These are phyloP conservation scores for Malassezia sympodialis DNA, from an alignment of 1,284 basidiomycete species.

Conservation along the genomic window DNA sequence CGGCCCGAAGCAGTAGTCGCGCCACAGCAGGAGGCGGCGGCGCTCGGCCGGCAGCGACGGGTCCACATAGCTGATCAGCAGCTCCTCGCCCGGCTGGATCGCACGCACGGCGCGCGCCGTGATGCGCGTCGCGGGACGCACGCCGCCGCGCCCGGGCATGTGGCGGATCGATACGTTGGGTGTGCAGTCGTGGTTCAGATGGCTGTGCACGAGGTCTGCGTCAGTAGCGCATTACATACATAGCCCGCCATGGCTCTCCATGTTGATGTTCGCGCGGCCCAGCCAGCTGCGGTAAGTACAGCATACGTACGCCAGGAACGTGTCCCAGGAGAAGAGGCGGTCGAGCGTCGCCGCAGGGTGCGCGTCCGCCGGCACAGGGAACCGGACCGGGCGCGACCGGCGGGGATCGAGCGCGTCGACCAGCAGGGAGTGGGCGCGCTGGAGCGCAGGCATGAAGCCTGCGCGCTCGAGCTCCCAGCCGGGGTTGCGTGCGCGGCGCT, in stretches of 20 bases:
- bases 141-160: slow-evolving; percentile 54
- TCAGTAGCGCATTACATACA: slow-evolving; percentile 43
- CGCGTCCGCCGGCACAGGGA: slow-evolving; percentile 53
- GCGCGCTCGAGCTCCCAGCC: slow-evolving; percentile 30
- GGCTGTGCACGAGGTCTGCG: slow-evolving; percentile 63
- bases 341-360: slow-evolving; percentile 54
- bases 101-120: slow-evolving; percentile 59
- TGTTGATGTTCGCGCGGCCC: slow-evolving; percentile 73
- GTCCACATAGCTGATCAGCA: slow-evolving; percentile 65
- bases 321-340: slow-evolving; percentile 63
- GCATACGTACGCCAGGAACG: slow-evolving; percentile 51
- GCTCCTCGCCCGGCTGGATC: slow-evolving; percentile 64
- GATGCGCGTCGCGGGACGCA: slow-evolving; percentile 57
- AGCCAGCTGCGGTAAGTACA: slow-evolving; percentile 54
- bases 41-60: slow-evolving; percentile 55
- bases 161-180: slow-evolving; percentile 69
- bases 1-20: slow-evolving; percentile 41
- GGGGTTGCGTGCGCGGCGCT: slow-evolving; percentile 32
- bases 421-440: slow-evolving; percentile 19
- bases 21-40: slow-evolving; percentile 56
- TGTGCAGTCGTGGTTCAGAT: slow-evolving; percentile 70
- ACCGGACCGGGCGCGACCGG: slow-evolving; percentile 51
- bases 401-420: slow-evolving; percentile 28
- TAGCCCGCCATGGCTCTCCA: slow-evolving; percentile 75
- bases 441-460: slow-evolving; percentile 21